These are phyloP conservation scores for Bacterosira constricta DNA, from an alignment of 108 stramenopile genomes.

Conservation along the genomic window DNA sequence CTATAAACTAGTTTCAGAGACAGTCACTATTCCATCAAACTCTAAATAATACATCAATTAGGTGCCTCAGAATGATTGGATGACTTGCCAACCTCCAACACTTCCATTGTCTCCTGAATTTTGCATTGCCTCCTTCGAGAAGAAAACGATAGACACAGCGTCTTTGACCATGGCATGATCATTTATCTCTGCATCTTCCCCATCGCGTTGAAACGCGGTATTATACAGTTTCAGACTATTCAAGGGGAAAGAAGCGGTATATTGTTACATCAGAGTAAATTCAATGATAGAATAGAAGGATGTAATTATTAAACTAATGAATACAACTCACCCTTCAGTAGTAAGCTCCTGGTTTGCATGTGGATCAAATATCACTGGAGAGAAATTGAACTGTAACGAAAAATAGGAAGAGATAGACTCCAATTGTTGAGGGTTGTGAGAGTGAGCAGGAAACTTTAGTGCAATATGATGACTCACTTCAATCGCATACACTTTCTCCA, in stretches of 20 bases:
- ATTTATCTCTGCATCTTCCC: conserved; percentile 37
- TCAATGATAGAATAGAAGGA: too few relatives aligned
- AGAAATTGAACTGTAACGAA: conserved; percentile 55
- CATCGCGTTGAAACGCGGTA: conserved; percentile 20
- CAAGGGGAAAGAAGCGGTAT: too few relatives aligned
- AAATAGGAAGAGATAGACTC: too few relatives aligned
- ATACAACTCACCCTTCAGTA: conserved; percentile 33
- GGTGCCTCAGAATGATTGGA: not conserved
- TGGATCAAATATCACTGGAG: conserved; percentile 53
- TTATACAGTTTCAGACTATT: conserved; percentile 44
- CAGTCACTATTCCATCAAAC: not conserved
- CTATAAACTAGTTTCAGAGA: too few relatives aligned
- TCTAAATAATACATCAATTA: not conserved
- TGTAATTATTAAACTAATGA: too few relatives aligned
- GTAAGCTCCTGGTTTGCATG: conserved; percentile 32
- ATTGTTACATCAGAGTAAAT: too few relatives aligned
- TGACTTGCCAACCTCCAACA: not conserved
- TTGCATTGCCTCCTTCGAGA: not conserved
- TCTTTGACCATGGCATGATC: conserved; percentile 41
- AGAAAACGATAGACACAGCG: conserved; percentile 28
- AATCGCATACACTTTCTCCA: conserved; percentile 39
- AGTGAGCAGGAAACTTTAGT: too few relatives aligned
- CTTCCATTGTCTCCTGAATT: not conserved
- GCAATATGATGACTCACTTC: too few relatives aligned
- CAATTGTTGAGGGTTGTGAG: too few relatives aligned